Base-by-base conservation (phyloP, 2,329 filamentous ascomycete species). In the Aureobasidium sp. region DNA sequence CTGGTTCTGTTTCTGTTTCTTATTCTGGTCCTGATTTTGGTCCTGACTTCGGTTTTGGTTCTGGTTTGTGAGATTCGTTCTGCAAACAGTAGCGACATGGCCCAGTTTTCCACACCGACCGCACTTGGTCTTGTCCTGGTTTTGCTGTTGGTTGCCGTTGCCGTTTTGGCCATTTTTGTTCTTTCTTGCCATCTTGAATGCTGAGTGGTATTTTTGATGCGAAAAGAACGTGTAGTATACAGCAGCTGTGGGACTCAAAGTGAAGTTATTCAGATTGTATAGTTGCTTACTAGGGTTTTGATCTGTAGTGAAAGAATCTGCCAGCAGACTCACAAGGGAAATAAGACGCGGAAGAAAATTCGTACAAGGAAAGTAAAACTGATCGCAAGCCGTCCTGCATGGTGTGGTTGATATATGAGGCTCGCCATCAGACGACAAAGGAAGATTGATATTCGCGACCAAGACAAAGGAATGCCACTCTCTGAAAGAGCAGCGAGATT, bases 291-390 rank as follows among this genome's bases (percentile, higher is more conserved):
- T 34, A n/a, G 19, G 4, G 21, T 41, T 37, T 32, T 40, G 24
- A 21, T 27, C 12, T n/a, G 16, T 34, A 40, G 22, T 24, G 3
- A 42, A 40, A n/a, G 25, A 19, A 30, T 51, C 24, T 51, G 44
- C 44, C 32, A 48, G 44, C 44, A 48, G 44, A 48, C 44, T 27
- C 42, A 25, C 17, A 16, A 37, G n/a, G 24, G 29, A 30, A 30
- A 19, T 16, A n/a, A 38, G 32, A 37, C 21, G 17, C 6, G n/a
- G 24, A 27, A 37, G 30, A 17, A 2, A 16, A 34, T n/a, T 45
- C 24, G 17, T 17, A 34, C 29, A 45, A 24, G 19, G n/a, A 10
- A 27, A 37, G 7, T 14, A 48, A 48, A 6, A 17, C n/a, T 35
- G 32, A 25, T 38, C 3, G n/a, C n/a, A 14, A 16, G 7, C 14